Conservation (phyloP, 441 rosid genomes). For the Gossypium davidsonii region DNA sequence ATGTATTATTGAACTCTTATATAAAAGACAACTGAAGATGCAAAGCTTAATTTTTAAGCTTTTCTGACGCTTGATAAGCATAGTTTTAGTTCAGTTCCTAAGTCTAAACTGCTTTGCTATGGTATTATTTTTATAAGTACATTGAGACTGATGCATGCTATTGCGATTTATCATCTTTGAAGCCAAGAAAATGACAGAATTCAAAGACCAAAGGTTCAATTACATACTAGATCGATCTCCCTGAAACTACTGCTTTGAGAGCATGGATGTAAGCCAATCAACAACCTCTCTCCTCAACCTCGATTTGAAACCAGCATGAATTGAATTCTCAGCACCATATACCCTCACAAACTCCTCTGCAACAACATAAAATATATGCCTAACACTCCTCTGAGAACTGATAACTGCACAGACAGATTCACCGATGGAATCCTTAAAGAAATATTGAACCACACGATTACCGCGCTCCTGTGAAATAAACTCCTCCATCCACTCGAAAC, state of each 20-base stretch:
- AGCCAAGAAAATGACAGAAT: neutral
- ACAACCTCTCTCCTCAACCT: constrained; percentile 93
- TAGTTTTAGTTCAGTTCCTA: neutral
- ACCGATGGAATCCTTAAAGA: constrained; percentile 67
- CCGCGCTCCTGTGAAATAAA: constrained; percentile 88
- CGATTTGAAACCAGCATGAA: constrained; percentile 81
- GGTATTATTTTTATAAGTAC: neutral
- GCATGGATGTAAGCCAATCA: constrained; percentile 95
- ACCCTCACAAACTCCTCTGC: constrained; percentile 77
- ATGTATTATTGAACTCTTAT: neutral
- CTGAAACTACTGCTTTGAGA: constrained; percentile 65
- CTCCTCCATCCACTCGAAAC: constrained; percentile 89
- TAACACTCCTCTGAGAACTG: constrained; percentile 89
- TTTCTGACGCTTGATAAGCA: neutral
- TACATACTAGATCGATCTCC: constrained; percentile 51
- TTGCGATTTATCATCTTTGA: neutral
- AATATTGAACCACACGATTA: constrained; percentile 83
- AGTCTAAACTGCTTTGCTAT: neutral
- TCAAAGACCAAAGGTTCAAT: neutral
- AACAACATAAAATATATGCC: constrained; percentile 92
- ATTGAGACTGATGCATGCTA: neutral
- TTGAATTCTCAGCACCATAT: constrained; percentile 58
- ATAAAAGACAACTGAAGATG: neutral
- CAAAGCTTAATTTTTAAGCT: neutral
- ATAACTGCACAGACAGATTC: constrained; percentile 70